phyloP scores from a whole-genome alignment of 1,284 basidiomycete species.

The Moesziomyces parantarcticus region DNA sequence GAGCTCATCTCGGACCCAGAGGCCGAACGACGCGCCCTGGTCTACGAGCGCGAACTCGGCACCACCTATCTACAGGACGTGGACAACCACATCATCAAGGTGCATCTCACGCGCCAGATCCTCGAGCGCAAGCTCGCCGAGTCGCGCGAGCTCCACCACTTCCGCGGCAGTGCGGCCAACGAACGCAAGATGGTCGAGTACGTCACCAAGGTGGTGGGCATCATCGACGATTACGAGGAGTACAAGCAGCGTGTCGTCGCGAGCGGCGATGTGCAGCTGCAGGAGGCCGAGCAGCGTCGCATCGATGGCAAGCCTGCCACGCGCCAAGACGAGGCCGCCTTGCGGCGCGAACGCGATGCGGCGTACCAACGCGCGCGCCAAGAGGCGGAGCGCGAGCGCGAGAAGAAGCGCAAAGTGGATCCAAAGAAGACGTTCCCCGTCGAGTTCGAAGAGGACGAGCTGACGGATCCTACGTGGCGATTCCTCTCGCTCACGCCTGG shows the following conservation, averaged over 20 bases:
- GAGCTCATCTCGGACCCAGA: conserved; percentile 80
- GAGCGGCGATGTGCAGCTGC: background rate
- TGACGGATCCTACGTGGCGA: conserved; percentile 6
- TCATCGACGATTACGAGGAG: conserved; percentile 26
- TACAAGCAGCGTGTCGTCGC: conserved; percentile 12
- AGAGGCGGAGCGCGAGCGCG: background rate
- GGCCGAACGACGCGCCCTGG: conserved; percentile 75
- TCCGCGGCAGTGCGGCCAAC: conserved; percentile 7
- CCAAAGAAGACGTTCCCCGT: background rate
- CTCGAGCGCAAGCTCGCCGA: conserved; percentile 26
- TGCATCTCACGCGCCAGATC: conserved; percentile 58
- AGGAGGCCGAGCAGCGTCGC: background rate
- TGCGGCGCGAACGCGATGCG: background rate
- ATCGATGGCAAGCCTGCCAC: background rate
- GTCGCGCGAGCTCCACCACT: conserved; percentile 8
- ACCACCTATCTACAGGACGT: conserved; percentile 86
- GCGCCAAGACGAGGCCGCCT: background rate
- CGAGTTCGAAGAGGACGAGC: conserved; percentile 1
- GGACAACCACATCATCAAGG: conserved; percentile 78
- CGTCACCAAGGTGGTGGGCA: conserved; percentile 2
- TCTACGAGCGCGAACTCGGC: conserved; percentile 78
- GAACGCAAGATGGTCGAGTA: conserved; percentile 15
- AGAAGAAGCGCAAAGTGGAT: background rate
- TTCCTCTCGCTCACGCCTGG: conserved; percentile 7
- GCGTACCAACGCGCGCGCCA: background rate